A percentile compares a stretch with the other conserved stretches of the same genome.
Evolutionary conservation across 2,329 filamentous ascomycete species (phyloP).

Genomic region (Clonostachys sp.): DNA sequence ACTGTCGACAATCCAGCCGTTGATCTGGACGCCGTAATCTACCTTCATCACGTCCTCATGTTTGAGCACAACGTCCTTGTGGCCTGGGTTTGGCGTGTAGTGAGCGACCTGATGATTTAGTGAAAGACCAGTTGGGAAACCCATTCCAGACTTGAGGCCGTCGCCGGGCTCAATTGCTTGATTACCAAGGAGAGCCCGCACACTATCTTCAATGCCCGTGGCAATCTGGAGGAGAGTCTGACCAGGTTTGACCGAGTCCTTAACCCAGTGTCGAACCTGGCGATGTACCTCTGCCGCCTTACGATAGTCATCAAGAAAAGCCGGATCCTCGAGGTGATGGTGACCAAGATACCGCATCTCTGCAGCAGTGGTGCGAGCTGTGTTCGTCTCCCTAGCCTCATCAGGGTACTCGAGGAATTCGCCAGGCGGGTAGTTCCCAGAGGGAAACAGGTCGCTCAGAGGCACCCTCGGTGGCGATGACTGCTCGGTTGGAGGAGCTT

Average conservation of each 20-base stretch:
- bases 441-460: slow-evolving; percentile 18
- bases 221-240: slow-evolving; percentile 73
- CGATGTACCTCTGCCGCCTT: slow-evolving; percentile 76
- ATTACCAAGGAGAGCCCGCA: slow-evolving; percentile 70
- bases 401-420: slow-evolving; percentile 15
- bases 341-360: slow-evolving; percentile 15
- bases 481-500: slow-evolving; percentile 8
- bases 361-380: slow-evolving; percentile 10
- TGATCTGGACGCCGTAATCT: slow-evolving; percentile 73
- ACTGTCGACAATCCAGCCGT: slow-evolving; percentile 71
- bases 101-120: slow-evolving; percentile 79
- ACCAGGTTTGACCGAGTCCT: slow-evolving; percentile 73
- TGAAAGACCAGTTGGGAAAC: slow-evolving; percentile 77
- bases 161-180: slow-evolving; percentile 71
- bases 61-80: slow-evolving; percentile 61
- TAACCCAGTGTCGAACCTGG: slow-evolving; percentile 76
- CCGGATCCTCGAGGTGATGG: slow-evolving; percentile 22
- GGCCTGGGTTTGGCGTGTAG: slow-evolving; percentile 78
- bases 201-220: slow-evolving; percentile 74
- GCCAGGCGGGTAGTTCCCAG: slow-evolving; percentile 17
- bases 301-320: slow-evolving; percentile 73
- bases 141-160: slow-evolving; percentile 69
- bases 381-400: slow-evolving; percentile 8
- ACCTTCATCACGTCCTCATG: slow-evolving; percentile 72
- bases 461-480: slow-evolving; percentile 24